phyloP scores from a whole-genome alignment of 768 basidiomycete genomes.

The Mrakia hoshinonis region DNA sequence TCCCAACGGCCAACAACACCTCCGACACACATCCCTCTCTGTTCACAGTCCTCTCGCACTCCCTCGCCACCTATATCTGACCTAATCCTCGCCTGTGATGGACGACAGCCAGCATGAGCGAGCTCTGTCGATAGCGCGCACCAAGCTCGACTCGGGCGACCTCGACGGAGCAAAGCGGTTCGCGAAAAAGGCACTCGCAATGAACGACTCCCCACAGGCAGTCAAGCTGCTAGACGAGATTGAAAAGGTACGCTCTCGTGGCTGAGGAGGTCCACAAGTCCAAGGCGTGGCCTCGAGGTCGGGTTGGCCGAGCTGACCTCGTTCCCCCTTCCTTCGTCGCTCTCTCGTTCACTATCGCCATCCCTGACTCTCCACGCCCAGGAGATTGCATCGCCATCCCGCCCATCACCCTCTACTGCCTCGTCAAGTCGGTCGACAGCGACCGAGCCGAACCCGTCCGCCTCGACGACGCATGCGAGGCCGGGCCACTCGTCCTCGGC shows the following conservation, averaged over 20 bases:
- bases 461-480: conserved; percentile 22
- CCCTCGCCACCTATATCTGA: background rate
- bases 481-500: background rate
- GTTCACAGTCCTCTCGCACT: background rate
- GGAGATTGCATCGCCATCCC: conserved; percentile 15
- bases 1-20: no score
- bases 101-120: conserved; percentile 20
- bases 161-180: conserved; percentile 24
- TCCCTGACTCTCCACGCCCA: background rate
- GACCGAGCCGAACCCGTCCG: conserved; percentile 11
- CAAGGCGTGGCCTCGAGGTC: background rate
- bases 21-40: background rate
- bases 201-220: conserved; percentile 17
- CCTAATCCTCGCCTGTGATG: background rate
- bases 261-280: background rate
- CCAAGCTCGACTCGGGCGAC: conserved; percentile 19
- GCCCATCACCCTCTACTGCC: background rate
- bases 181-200: conserved; percentile 22
- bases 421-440: conserved; percentile 1
- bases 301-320: background rate
- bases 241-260: background rate
- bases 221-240: conserved; percentile 17
- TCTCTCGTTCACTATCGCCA: background rate
- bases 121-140: conserved; percentile 18
- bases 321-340: background rate